phyloP scores from a whole-genome alignment of 768 basidiomycete genomes.

The Naganishia kalamii region DNA sequence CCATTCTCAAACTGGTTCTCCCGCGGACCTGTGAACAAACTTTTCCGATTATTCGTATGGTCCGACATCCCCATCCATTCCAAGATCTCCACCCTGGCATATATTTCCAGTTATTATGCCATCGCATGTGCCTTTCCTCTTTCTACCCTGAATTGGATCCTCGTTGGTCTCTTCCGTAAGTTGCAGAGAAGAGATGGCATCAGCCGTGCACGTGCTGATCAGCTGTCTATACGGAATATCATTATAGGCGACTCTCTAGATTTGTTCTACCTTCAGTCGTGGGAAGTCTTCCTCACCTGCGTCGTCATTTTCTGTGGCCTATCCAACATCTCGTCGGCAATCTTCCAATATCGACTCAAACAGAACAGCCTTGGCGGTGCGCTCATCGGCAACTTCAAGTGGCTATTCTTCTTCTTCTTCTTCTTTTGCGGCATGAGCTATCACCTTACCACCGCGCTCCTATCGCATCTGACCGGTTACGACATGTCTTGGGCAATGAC shows the following conservation, averaged over 20 bases:
- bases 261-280: constrained; percentile 33
- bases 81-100: constrained; percentile 56
- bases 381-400: constrained; percentile 40
- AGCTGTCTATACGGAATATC: neutral
- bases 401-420: constrained; percentile 61
- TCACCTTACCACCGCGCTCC: constrained; percentile 59
- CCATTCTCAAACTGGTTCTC: constrained; percentile 56
- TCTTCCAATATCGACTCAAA: constrained; percentile 46
- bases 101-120: constrained; percentile 49
- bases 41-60: constrained; percentile 45
- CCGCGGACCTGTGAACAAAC: constrained; percentile 66
- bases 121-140: constrained; percentile 60
- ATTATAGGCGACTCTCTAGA: constrained; percentile 23
- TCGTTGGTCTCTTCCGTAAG: constrained; percentile 39
- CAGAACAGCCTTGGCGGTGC: constrained; percentile 42
- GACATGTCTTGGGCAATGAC: constrained; percentile 68
- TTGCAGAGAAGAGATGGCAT: neutral
- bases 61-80: constrained; percentile 53
- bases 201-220: neutral
- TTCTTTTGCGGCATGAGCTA: constrained; percentile 57
- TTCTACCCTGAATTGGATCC: constrained; percentile 63
- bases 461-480: constrained; percentile 58
- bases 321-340: constrained; percentile 13
- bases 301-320: constrained; percentile 12
- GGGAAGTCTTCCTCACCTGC: constrained; percentile 45